A percentile compares a stretch with the other conserved stretches of the same genome.
phyloP scores from a whole-genome alignment of 228 moss, liverwort and hornwort genomes.

The Sphagnum magellanicum region DNA sequence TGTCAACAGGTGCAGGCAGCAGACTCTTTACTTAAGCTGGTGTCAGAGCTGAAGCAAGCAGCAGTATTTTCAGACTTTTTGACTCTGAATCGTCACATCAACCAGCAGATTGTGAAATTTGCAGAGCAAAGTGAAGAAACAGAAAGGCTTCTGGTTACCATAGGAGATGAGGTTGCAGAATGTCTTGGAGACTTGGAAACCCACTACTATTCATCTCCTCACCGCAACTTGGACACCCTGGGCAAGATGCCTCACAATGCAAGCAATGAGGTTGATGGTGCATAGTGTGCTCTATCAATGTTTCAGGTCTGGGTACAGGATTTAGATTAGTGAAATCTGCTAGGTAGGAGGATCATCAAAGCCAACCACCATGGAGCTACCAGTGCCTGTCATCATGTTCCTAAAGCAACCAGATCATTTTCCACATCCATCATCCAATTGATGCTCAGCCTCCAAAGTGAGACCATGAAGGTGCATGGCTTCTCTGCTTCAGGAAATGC shows the following conservation, averaged over 20 bases:
- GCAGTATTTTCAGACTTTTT: conserved; percentile 96
- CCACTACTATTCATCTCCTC: conserved; percentile 68
- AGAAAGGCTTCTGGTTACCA: conserved; percentile 67
- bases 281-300: conserved; percentile 8
- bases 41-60: conserved; percentile 94
- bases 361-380: not conserved
- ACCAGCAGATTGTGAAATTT: conserved; percentile 82
- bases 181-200: conserved; percentile 80
- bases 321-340: not conserved
- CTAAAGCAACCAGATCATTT: no score
- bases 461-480: no score
- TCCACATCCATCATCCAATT: no score
- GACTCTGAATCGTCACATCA: conserved; percentile 84
- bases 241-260: conserved; percentile 20
- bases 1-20: conserved; percentile 80
- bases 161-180: conserved; percentile 73
- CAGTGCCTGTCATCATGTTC: no score
- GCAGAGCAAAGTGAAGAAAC: conserved; percentile 72
- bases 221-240: conserved; percentile 31
- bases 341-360: not conserved
- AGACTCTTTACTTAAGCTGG: conserved; percentile 86
- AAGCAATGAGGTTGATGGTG: conserved; percentile 18
- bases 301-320: not conserved
- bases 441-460: no score
- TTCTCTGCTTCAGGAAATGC: no score